phyloP scores from a whole-genome alignment of 495 filamentous ascomycete species.

The Neurospora pannonica region DNA sequence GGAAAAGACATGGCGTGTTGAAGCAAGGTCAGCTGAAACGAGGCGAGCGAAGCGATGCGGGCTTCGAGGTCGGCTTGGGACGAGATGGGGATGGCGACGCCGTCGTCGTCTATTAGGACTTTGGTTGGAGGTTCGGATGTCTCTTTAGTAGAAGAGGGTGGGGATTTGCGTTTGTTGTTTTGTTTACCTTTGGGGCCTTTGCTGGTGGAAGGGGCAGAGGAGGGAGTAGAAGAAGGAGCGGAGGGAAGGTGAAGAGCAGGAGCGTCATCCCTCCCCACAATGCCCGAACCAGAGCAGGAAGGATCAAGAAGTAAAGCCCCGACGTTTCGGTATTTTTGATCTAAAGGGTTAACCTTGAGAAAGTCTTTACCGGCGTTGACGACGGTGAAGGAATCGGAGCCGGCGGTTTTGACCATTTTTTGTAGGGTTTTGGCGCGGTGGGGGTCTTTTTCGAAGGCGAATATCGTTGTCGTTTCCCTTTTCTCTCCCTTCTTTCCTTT shows the following conservation, averaged over 20 bases:
- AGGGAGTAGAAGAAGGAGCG: constrained; percentile 38
- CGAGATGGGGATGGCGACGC: constrained; percentile 28
- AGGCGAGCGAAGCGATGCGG: constrained; percentile 61
- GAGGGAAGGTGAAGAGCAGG: constrained; percentile 48
- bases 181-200: not conserved
- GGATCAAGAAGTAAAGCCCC: constrained; percentile 78
- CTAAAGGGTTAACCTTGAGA: constrained; percentile 55
- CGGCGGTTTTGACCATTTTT: constrained; percentile 74
- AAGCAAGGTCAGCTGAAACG: constrained; percentile 68
- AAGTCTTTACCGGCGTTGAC: constrained; percentile 72
- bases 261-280: constrained; percentile 74
- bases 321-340: constrained; percentile 46
- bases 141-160: not conserved
- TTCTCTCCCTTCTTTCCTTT: not conserved
- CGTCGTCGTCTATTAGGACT: constrained; percentile 41
- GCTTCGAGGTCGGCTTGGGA: constrained; percentile 36
- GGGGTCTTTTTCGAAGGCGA: constrained; percentile 63
- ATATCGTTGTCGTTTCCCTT: constrained; percentile 28
- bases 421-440: constrained; percentile 59
- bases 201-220: not conserved
- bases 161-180: constrained; percentile 36
- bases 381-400: constrained; percentile 51
- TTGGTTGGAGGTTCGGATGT: constrained; percentile 11
- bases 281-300: constrained; percentile 89
- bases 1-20: constrained; percentile 80